Evolutionary conservation across 352 stramenopile genomes (phyloP).

Genomic region (Phytophthora brassicae): DNA sequence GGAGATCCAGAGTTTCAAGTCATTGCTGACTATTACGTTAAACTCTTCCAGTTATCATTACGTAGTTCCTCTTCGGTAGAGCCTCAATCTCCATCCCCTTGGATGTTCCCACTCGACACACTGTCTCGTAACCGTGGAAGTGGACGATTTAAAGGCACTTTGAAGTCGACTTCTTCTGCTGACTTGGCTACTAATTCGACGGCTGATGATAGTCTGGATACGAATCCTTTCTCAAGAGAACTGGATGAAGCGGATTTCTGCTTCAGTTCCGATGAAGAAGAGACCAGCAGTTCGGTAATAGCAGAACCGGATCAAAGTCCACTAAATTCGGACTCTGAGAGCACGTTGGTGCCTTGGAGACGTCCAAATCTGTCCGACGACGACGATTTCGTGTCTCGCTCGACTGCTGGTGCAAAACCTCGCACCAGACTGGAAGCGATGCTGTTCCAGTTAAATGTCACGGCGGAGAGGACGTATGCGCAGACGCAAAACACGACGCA

Average conservation of each 20-base stretch:
- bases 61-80: not conserved
- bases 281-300: conserved; percentile 17
- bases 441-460: conserved; percentile 23
- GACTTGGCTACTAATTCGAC: conserved; percentile 28
- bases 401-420: not conserved
- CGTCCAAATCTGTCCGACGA: not conserved
- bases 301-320: conserved; percentile 22
- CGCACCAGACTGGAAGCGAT: conserved; percentile 13
- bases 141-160: not conserved
- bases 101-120: conserved; percentile 20
- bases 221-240: conserved; percentile 27
- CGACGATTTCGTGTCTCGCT: conserved; percentile 22
- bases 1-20: conserved; percentile 27
- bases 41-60: not conserved
- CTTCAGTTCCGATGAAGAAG: conserved; percentile 30
- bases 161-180: conserved; percentile 12
- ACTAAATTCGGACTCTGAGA: conserved; percentile 15
- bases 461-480: conserved; percentile 20
- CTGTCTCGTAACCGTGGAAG: conserved; percentile 12
- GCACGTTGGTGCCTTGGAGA: conserved; percentile 14
- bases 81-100: conserved; percentile 1
- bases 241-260: conserved; percentile 35
- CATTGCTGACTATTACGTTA: conserved; percentile 30
- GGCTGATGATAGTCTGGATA: conserved; percentile 23
- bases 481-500: conserved; percentile 20